Base-by-base conservation (phyloP, 2,329 filamentous ascomycete species). In the Penicillium sp. region DNA sequence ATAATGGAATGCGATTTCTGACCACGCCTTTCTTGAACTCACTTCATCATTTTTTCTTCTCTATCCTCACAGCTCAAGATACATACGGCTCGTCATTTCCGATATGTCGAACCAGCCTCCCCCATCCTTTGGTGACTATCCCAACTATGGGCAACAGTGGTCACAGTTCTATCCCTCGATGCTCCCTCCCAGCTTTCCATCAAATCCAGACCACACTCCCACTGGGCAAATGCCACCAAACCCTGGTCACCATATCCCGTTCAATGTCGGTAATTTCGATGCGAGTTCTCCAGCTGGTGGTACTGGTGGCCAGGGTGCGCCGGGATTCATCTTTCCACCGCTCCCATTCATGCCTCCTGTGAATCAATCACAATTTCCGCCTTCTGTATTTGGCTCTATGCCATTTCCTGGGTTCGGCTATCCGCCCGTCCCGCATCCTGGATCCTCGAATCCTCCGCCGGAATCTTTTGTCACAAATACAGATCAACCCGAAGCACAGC, bases 61-160 rank as follows among this genome's bases (percentile, higher is more conserved):
- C n/a, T n/a, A n/a, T n/a, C n/a, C n/a, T n/a, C n/a, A n/a, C n/a
- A n/a, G n/a, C n/a, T n/a, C n/a, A n/a, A 9, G 10, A 35, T 9
- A 3, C 14, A 12, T n/a, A n/a, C 12, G 8, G 13, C 15, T 17
- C 18, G n/a, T 4, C 27, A 15, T 14, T 20, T 33, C 22, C 23
- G 22, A 20, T 22, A 36, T 41, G 38, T 20, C 34, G 18, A 65
- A 70, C 42, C 71, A 74, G 57, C 67, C 61, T 42, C 63, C 63
- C 30, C 65, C 69, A 26, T 56, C 67, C 11, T 72, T 68, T 49
- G 66, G 66, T 42, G 60, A 55, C 18, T 48, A 55, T 41, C 49
- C 55, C 32, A 55, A 50, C 42, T 61, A 66, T 41, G 51, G 59
- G 32, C 60, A 54, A 32, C 64, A 61, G 47, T 69, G 60, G 61